Conservation (phyloP, 2,329 filamentous ascomycete genomes). For the Aspergillus carbonarius region DNA sequence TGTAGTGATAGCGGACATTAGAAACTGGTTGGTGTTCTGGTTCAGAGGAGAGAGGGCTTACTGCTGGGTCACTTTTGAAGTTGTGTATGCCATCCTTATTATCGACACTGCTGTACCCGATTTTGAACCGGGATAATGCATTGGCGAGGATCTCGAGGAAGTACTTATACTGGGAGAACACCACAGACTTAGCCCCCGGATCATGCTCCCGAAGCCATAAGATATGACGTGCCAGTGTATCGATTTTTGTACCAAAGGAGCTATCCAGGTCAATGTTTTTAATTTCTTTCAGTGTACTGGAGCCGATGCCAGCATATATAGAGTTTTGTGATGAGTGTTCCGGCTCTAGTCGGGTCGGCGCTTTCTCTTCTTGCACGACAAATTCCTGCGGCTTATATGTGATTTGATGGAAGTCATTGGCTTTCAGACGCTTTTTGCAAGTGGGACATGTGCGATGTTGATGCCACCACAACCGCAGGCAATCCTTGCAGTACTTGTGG, state of each 20-base stretch:
- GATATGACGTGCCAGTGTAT: conserved; percentile 76
- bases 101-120: conserved; percentile 71
- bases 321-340: conserved; percentile 38
- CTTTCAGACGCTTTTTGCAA: conserved; percentile 70
- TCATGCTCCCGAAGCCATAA: conserved; percentile 82
- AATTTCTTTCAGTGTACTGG: conserved; percentile 72
- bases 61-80: conserved; percentile 71
- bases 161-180: conserved; percentile 89
- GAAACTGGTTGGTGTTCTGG: neutral
- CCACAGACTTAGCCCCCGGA: conserved; percentile 82
- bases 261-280: conserved; percentile 71
- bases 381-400: conserved; percentile 75
- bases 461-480: conserved; percentile 75
- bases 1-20: conserved; percentile 17
- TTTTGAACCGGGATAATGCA: conserved; percentile 70
- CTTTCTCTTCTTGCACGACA: conserved; percentile 60
- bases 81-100: conserved; percentile 65
- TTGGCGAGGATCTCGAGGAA: conserved; percentile 72
- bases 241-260: conserved; percentile 87
- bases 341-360: conserved; percentile 28
- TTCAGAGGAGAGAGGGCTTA: conserved; percentile 23
- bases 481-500: conserved; percentile 88
- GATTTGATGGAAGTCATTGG: conserved; percentile 77
- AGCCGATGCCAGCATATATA: conserved; percentile 78
- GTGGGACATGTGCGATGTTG: conserved; percentile 75